Conservation (phyloP, 2,329 filamentous ascomycete species). For the Rhexocercosporidium sp. region DNA sequence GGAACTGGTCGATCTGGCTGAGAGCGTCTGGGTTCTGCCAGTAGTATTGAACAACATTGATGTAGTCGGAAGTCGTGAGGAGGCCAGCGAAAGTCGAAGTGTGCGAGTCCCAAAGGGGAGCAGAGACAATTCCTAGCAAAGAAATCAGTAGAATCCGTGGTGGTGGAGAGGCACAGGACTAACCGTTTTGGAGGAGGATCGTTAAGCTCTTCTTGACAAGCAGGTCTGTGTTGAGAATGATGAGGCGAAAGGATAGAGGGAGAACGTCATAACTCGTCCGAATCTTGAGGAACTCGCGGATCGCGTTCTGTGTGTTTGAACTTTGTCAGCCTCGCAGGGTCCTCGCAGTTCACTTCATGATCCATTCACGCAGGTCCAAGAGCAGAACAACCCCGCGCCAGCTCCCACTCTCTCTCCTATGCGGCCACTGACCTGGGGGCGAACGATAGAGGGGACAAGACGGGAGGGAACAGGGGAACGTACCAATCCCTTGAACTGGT, state of each 20-base stretch:
- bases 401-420: background rate
- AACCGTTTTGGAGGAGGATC: conserved; percentile 95
- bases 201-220: conserved; percentile 97
- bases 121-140: conserved; percentile 86
- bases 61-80: conserved; percentile 94
- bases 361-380: background rate
- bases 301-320: conserved; percentile 68
- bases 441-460: background rate
- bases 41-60: conserved; percentile 99
- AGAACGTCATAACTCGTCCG: conserved; percentile 98
- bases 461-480: conserved; percentile 44
- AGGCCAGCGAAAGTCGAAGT: conserved; percentile 92
- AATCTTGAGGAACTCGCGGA: conserved; percentile 94
- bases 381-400: conserved; percentile 10
- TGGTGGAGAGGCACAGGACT: conserved; percentile 31
- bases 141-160: conserved; percentile 15
- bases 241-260: conserved; percentile 92
- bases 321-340: conserved; percentile 38
- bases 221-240: conserved; percentile 92
- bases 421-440: background rate
- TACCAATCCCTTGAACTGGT: conserved; percentile 81
- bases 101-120: conserved; percentile 94
- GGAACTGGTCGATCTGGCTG: conserved; percentile 89
- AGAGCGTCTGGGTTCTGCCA: conserved; percentile 94
- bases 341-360: conserved; percentile 14